Evolutionary conservation across 306 rosid species (phyloP), one percentile per base, ranked within the genome.

Genomic region (Herpetospermum pedunculosum): DNA sequence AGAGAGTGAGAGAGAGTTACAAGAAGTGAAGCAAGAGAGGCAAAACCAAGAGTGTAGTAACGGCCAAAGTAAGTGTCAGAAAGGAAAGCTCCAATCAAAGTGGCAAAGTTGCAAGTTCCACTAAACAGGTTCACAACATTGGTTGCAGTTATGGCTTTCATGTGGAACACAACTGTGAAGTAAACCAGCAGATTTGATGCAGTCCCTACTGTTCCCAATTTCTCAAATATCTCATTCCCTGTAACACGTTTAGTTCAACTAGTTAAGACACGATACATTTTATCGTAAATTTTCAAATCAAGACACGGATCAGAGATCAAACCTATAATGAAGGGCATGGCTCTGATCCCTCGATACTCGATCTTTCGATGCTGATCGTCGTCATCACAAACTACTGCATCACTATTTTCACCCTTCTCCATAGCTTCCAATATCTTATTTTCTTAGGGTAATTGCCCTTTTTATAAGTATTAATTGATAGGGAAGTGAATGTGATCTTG

Each of bases 141-240:
- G 28, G 91, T 35, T 35, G 97, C 97, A 69, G 86, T 81, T 65
- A 89, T 87, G 82, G 80, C 88, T 30, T 80, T 74, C 74, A 88
- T 81, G 84, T 89, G 81, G 87, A 92, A 89, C 3, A 88, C 97
- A 5, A 85, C 81, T 2, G 90, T 85, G 6, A 89, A 88, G 80
- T 92, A 89, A 6, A 89, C 83, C 81, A 89, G 77, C 38, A 92
- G 83, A 77, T 89, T 92, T 28, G 88, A 23, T 13, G 85, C 78
- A 23, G 94, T 84, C 2, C 92, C 97, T 67, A 84, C 80, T 16
- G 96, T 84, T 73, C 96, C 97, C 38, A 92, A 80, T 81, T 84
- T 89, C 88, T 92, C 94, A 77, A 89, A 89, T 0, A 95, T 88
- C 76, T 92, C 96, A 86, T 89, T 92, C 63, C 97, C 97, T 92